A percentile compares a stretch with the other conserved stretches of the same genome.
phyloP scores from a whole-genome alignment of 192 early-diverging fungal species.

The Coemansia sp. region DNA sequence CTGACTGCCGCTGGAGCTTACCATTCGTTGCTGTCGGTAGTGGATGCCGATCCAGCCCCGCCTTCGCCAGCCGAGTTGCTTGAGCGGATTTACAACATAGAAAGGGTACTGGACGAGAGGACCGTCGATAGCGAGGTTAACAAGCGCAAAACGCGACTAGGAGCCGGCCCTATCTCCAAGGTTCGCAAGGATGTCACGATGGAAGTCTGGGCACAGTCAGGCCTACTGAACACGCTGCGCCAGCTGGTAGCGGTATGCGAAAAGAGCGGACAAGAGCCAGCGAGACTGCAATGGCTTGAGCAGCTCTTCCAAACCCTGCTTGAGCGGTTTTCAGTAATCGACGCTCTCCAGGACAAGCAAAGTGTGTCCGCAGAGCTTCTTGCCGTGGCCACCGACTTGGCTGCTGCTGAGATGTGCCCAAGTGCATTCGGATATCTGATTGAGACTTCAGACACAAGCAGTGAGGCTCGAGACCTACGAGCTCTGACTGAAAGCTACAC shows the following conservation, averaged over 20 bases:
- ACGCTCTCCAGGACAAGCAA: background rate
- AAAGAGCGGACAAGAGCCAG: background rate
- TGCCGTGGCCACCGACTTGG: constrained; percentile 29
- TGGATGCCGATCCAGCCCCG: constrained; percentile 16
- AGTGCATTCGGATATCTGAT: constrained; percentile 45
- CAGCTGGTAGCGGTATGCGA: constrained; percentile 24
- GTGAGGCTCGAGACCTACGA: background rate
- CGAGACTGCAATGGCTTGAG: constrained; percentile 21
- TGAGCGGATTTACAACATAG: constrained; percentile 47
- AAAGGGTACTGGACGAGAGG: constrained; percentile 49
- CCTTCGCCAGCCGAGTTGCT: constrained; percentile 33
- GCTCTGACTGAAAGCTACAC: constrained; percentile 17
- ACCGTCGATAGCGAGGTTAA: constrained; percentile 64
- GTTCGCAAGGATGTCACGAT: constrained; percentile 64
- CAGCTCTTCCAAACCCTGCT: constrained; percentile 28
- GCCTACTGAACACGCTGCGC: constrained; percentile 42
- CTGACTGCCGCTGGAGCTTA: constrained; percentile 18
- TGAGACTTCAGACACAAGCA: constrained; percentile 17
- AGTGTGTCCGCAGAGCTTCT: constrained; percentile 23
- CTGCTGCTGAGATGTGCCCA: constrained; percentile 15
- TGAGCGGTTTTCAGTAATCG: constrained; percentile 21
- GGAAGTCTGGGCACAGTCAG: constrained; percentile 67
- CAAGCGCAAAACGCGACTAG: constrained; percentile 66
- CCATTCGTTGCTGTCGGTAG: constrained; percentile 13
- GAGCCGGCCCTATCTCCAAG: constrained; percentile 62